Evolutionary conservation across 139 green algal genomes (phyloP), one percentile per base, ranked within the genome.

Genomic region (Coelastrella sp.): DNA sequence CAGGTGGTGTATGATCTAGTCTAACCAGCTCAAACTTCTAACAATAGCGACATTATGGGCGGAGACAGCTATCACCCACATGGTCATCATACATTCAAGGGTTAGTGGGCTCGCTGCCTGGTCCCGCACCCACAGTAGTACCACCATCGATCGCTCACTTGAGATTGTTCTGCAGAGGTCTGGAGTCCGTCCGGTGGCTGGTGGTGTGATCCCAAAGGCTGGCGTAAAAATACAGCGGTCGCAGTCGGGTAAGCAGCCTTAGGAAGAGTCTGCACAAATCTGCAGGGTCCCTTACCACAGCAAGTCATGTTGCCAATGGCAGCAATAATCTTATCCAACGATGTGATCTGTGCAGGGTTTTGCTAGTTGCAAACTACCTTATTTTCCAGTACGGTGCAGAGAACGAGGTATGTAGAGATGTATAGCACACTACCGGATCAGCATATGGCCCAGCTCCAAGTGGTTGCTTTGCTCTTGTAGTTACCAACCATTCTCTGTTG

Each of bases 101-200:
- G 82, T 87, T 21, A 48, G 82, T 23, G 17, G n/a, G 7, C 48
- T 57, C n/a, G 48, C 48, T 23, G 17, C 35, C 17, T n/a, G 11
- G 9, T 6, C n/a, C 7, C 4, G 11, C 21, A n/a, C 43, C 45
- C n/a, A 5, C 45, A 6, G 7, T 35, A 23, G 5, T 4, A 4
- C 50, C 38, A 50, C 2, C 32, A 11, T 25, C 50, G 38, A 45
- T 53, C 27, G 60, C 74, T 51, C 6, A 67, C 32, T 35, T 23
- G 51, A 11, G 19, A 23, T 15, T 25, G 50, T 5, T 83, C 21
- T 78, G 79, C 82, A 91, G 86, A 89, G 59, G 84, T 91, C 3
- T 92, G 87, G 89, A 89, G 79, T 25, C 89, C 87, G 30, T 87
- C 89, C 13, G 86, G 89, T 30, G 89, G 89, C n/a, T 92, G 89